Evolutionary conservation across 345 rosid genomes (phyloP).

Genomic region (Melastoma malabathricum): DNA sequence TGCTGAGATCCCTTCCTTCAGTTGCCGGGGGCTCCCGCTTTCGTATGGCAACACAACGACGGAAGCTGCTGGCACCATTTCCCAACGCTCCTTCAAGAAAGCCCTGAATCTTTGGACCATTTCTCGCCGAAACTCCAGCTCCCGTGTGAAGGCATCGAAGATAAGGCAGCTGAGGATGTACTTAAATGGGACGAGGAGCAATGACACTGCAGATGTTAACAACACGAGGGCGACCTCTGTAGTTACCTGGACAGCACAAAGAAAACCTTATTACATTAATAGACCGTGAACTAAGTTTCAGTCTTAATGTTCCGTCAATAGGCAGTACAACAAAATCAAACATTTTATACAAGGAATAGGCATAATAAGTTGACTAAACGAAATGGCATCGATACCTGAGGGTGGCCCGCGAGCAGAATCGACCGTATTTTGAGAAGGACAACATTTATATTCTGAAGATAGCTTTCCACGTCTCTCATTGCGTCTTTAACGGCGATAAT

Average conservation of each 20-base stretch:
- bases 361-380: too few relatives aligned
- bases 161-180: conserved; percentile 52
- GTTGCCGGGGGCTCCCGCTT: conserved; percentile 24
- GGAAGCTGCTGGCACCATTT: conserved; percentile 69
- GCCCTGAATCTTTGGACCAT: conserved; percentile 52
- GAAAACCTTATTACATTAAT: neutral
- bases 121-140: conserved; percentile 70
- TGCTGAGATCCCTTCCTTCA: conserved; percentile 20
- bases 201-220: conserved; percentile 42
- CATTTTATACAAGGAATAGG: too few relatives aligned
- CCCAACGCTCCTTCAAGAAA: conserved; percentile 73
- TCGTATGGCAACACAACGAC: conserved; percentile 66
- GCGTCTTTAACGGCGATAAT: conserved; percentile 89
- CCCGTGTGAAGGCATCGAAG: conserved; percentile 68
- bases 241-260: conserved; percentile 40
- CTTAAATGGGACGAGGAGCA: conserved; percentile 72
- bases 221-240: conserved; percentile 64
- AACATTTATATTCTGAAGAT: conserved; percentile 79
- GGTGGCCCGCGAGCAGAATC: conserved; percentile 74
- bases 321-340: too few relatives aligned
- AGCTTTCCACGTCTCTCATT: conserved; percentile 69
- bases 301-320: too few relatives aligned
- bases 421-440: conserved; percentile 63
- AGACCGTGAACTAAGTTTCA: too few relatives aligned
- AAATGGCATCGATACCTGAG: conserved; percentile 47